Base-by-base conservation (phyloP, 2,329 filamentous ascomycete species). In the Cladosporium sp. region DNA sequence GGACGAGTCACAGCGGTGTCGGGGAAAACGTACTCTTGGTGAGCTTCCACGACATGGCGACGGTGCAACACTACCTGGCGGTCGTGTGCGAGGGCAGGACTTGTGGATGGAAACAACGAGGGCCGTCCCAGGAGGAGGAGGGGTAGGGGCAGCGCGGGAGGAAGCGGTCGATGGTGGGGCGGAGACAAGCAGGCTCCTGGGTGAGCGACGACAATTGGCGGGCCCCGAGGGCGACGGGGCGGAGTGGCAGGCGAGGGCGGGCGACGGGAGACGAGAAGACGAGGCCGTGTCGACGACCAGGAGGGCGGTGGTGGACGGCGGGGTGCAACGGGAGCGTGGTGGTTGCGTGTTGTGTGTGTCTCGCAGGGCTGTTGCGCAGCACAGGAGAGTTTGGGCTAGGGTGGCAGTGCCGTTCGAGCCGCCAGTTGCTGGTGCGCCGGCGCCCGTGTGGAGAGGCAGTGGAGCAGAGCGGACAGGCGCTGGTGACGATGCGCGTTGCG, bases 31-130 rank as follows among this genome's bases (percentile, higher is more conserved):
- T 50, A 50, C 48, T 46, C 51, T 53, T 53, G 37, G 51, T 48
- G 43, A 53, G 45, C 22, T 53, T 53, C 51, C 51, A 53, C 55
- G 56, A 50, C 49, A 65, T 59, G 62, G 32, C 19, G 42, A 35
- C 35, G 40, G 46, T 18, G 44, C 37, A 33, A 10, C 34, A 14
- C 11, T 37, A 14, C n/a, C 34, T 37, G 10, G 34, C n/a, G 10
- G 40, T 42, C 40, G 48, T 50, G 19, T 43, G 42, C 33, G 18
- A 18, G 18, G 40, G 28, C 13, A n/a, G 13, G 34, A 28, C 16
- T n/a, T 31, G 40, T 28, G 34, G 48, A 9, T 16, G 19, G 45
- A 31, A 33, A 16, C 40, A 28, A 35, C 43, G 11, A 33, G 41
- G 31, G 22, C 14, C 13, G 11, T 43, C 28, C 16, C 16, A 35